Evolutionary conservation across 495 filamentous ascomycete genomes (phyloP), one percentile per base, ranked within the genome.

Genomic region (Talaromyces nanjingensis): DNA sequence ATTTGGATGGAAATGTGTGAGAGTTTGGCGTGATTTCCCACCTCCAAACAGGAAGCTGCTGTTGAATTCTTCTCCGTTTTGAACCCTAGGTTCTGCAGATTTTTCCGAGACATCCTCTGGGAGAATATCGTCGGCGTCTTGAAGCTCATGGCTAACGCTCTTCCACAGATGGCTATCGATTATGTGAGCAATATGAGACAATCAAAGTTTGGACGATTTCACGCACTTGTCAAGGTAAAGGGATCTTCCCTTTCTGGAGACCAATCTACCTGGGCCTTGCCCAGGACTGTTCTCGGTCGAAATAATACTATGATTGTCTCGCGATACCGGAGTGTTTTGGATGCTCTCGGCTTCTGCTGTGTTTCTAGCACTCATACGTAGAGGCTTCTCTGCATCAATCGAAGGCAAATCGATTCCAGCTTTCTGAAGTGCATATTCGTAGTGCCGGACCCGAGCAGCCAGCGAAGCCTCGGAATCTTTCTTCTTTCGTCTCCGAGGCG

Each of bases 1-100:
- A 4, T 73, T 71, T 1, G 89, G 89, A 74, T 93, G 89, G n/a
- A 86, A 70, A 52, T 65, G 61, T 11, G 66, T 66, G 1, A 77
- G 67, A 9, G 49, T 65, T 37, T 66, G 56, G 29, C 42, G 62
- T 3, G 61, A 60, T 5, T 37, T 63, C 16, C 16, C 25, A 31
- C 66, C 53, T 31, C 62, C 65, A 14, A 73, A 60, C 7, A 77
- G 67, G 54, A 75, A 61, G 22, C 59, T 63, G 37, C 45, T 63
- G 55, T 20, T 74, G 65, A 47, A 29, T 11, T 73, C 64, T 24
- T 65, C 64, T 18, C 55, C 62, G 25, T 70, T 69, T n/a, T 72
- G 66, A 4, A 31, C 53, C 24, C 37, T 49, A 14, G 33, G 27
- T n/a, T 25, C n/a, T 18, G 60, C 55, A 49, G 62, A 58, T 55